Percentiles rank a stretch among this genome's conserved stretches.
Evolutionary conservation across 1,284 basidiomycete species (phyloP).

Genomic region (Binderoboletus segoi): DNA sequence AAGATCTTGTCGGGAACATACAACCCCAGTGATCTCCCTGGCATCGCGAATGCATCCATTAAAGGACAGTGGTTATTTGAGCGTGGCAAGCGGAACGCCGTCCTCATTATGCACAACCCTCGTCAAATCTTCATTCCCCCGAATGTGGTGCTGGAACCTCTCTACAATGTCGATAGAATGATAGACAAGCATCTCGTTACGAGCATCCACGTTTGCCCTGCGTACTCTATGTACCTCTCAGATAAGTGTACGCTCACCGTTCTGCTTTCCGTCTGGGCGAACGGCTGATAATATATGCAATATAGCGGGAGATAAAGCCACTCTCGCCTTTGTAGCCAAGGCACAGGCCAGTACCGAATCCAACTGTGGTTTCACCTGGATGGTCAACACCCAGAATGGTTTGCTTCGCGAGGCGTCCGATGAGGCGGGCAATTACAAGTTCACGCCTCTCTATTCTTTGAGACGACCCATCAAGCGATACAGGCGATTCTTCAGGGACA

Average conservation of each 20-base stretch:
- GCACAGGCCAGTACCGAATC: neutral
- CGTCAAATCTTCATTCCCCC: constrained; percentile 22
- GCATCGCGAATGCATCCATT: constrained; percentile 11
- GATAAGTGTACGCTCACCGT: constrained; percentile 21
- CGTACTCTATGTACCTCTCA: constrained; percentile 31
- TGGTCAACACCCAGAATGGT: constrained; percentile 11
- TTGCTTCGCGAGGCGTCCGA: constrained; percentile 25
- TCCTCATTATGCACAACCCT: constrained; percentile 27
- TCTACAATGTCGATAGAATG: constrained; percentile 24
- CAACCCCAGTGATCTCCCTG: constrained; percentile 8
- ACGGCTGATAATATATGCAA: neutral
- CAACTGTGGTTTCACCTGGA: constrained; percentile 6
- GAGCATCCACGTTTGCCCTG: constrained; percentile 21
- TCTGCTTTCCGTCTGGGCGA: neutral
- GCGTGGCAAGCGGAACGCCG: constrained; percentile 18
- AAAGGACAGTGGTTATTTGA: constrained; percentile 25
- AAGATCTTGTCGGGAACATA: too few species aligned
- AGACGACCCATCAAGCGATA: constrained; percentile 20
- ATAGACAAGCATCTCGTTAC: constrained; percentile 25
- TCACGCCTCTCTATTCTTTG: constrained; percentile 28
- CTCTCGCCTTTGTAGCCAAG: constrained; percentile 19
- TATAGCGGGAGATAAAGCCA: constrained; percentile 19
- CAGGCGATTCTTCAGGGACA: constrained; percentile 23
- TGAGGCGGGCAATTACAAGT: constrained; percentile 9
- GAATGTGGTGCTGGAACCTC: constrained; percentile 13